These are phyloP conservation scores for Hippophae tibetana DNA, from an alignment of 306 rosid genomes.

Conservation along the genomic window DNA sequence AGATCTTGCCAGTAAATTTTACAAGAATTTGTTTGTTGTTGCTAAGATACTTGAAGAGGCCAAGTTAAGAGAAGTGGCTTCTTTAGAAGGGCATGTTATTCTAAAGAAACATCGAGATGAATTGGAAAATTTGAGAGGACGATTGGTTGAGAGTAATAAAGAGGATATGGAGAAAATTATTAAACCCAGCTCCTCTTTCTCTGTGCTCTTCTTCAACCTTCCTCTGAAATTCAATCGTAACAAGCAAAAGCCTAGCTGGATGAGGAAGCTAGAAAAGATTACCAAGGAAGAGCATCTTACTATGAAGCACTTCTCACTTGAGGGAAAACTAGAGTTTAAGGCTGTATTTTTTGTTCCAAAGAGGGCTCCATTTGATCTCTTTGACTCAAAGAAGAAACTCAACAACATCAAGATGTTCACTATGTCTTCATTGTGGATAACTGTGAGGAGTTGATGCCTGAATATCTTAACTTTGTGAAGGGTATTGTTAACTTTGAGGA, in stretches of 20 bases:
- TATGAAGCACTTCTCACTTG: not conserved
- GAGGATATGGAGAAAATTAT: constrained; percentile 45
- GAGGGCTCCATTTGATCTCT: constrained; percentile 69
- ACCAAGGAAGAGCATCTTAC: constrained; percentile 74
- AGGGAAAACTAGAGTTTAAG: too few species aligned
- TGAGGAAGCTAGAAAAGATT: constrained; percentile 94
- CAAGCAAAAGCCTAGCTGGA: constrained; percentile 95
- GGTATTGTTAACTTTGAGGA: too few species aligned
- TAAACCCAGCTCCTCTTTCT: too few species aligned
- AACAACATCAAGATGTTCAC: too few species aligned
- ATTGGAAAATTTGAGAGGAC: constrained; percentile 63
- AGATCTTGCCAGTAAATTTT: too few species aligned
- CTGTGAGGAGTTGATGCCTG: too few species aligned
- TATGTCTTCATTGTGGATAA: too few species aligned
- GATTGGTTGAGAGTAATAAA: constrained; percentile 63
- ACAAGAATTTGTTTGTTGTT: too few species aligned
- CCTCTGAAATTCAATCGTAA: constrained; percentile 13
- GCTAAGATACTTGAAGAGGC: constrained; percentile 28
- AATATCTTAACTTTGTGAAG: too few species aligned
- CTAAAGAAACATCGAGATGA: constrained; percentile 94
- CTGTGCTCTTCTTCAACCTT: too few species aligned
- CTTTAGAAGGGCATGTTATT: constrained; percentile 96
- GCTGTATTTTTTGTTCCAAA: constrained; percentile 43
- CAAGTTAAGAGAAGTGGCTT: constrained; percentile 74
- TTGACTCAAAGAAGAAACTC: too few species aligned